phyloP scores from a whole-genome alignment of 352 stramenopile species.

The Pythium insidiosum region DNA sequence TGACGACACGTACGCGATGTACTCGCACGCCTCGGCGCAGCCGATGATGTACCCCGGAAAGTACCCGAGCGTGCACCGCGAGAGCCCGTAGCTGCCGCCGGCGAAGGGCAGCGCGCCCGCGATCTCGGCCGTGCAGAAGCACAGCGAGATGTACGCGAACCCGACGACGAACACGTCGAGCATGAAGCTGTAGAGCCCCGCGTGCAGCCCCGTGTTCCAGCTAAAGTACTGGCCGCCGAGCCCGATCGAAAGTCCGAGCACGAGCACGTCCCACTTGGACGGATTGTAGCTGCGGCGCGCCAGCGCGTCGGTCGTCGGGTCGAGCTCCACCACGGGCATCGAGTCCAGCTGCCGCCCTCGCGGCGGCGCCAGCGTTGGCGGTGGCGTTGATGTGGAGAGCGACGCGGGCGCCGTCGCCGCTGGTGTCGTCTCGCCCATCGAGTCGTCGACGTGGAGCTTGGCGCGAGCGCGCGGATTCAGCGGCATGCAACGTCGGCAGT shows the following conservation, averaged over 20 bases:
- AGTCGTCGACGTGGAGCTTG: too few species aligned
- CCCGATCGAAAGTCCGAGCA: conserved; percentile 20
- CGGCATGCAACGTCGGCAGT: too few species aligned
- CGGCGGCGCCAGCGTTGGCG: too few species aligned
- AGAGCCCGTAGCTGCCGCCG: conserved; percentile 21
- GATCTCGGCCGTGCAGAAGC: conserved; percentile 18
- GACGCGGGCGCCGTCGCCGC: too few species aligned
- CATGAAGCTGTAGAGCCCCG: conserved; percentile 14
- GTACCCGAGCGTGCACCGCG: too few species aligned
- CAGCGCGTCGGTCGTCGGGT: background rate
- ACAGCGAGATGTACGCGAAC: conserved; percentile 18
- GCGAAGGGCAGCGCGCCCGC: too few species aligned
- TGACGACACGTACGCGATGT: conserved; percentile 17
- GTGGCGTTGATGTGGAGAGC: too few species aligned
- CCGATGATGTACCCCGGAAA: too few species aligned
- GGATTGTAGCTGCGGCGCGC: conserved; percentile 1
- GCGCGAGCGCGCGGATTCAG: too few species aligned
- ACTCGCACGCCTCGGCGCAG: too few species aligned
- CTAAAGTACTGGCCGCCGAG: conserved; percentile 23
- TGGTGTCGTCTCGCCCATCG: conserved; percentile 62
- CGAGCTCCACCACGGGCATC: too few species aligned
- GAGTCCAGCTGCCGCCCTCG: too few species aligned
- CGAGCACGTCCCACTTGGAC: conserved; percentile 26
- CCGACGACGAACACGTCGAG: conserved; percentile 16
- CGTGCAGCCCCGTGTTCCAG: conserved; percentile 21